Evolutionary conservation across 164 flowering plant genomes (phyloP).

Genomic region (grape (Vitis vinifera)): DNA sequence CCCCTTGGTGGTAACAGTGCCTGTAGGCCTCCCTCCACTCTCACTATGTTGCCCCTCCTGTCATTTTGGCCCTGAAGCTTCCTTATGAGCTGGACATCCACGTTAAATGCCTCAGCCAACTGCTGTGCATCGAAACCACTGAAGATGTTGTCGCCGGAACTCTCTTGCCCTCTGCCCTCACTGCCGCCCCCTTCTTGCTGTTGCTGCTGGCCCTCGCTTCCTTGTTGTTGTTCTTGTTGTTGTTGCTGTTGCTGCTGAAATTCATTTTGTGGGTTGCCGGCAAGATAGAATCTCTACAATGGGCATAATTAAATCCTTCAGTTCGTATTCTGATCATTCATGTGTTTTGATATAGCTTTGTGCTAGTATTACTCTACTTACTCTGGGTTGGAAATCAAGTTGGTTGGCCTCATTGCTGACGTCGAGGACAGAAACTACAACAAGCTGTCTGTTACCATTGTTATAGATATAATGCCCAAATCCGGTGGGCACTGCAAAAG

Average conservation of each 20-base stretch:
- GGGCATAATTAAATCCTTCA: not conserved
- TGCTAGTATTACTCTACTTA: conserved; percentile 1
- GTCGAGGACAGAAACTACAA: conserved; percentile 47
- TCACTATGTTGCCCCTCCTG: conserved; percentile 26
- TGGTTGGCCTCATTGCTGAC: conserved; percentile 53
- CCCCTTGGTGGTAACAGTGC: conserved; percentile 10
- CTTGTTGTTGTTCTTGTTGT: not conserved
- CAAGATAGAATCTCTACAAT: conserved; percentile 40
- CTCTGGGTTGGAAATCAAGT: conserved; percentile 54
- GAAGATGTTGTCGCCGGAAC: conserved; percentile 25
- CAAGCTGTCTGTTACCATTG: conserved; percentile 43
- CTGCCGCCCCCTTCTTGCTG: not conserved
- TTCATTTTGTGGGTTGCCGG: conserved; percentile 29
- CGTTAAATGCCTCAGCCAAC: conserved; percentile 27
- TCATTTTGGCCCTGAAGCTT: conserved; percentile 26
- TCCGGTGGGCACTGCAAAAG: conserved; percentile 63
- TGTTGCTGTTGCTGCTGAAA: not conserved
- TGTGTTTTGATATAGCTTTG: not conserved
- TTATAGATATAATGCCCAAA: conserved; percentile 57
- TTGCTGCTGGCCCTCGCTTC: not conserved
- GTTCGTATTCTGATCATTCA: not conserved
- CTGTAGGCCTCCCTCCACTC: conserved; percentile 12
- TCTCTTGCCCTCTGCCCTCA: not conserved
- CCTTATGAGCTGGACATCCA: conserved; percentile 19
- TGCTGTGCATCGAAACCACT: conserved; percentile 24